A percentile compares a stretch with the other conserved stretches of the same genome.
These are phyloP conservation scores for Populus hybrid DNA, from an alignment of 441 rosid genomes.

Conservation along the genomic window DNA sequence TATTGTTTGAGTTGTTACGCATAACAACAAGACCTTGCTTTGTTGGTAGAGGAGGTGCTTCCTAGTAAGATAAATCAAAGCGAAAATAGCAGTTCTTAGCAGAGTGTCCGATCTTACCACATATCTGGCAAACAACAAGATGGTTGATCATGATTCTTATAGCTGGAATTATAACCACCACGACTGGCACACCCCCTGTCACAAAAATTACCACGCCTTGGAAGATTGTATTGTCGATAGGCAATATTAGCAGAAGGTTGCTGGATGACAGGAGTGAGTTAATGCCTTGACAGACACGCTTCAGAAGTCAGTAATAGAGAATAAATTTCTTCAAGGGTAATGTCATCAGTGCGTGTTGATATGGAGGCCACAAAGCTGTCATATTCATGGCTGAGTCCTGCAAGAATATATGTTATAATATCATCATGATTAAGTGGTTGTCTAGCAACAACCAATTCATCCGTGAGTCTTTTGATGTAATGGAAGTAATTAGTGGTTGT, in stretches of 20 bases:
- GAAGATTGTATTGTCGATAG: rapidly evolving
- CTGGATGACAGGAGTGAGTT: neutral
- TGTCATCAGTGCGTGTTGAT: no score
- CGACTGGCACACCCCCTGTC: neutral
- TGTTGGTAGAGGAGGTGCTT: rapidly evolving
- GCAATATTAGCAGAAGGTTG: neutral
- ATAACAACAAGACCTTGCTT: rapidly evolving
- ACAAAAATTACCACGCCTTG: neutral
- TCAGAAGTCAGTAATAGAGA: no score
- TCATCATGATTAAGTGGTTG: no score
- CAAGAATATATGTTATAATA: no score
- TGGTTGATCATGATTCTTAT: neutral
- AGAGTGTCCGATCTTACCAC: neutral
- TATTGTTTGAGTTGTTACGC: rapidly evolving
- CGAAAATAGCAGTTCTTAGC: neutral
- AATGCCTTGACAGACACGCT: neutral
- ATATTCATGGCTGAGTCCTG: no score
- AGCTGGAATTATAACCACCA: neutral
- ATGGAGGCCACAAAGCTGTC: no score
- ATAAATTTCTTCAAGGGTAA: no score
- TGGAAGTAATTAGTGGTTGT: no score
- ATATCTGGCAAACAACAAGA: no score
- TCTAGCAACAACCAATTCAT: no score
- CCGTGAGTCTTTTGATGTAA: no score
- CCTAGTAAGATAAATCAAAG: neutral